Percentiles rank a stretch among this genome's conserved stretches.
Evolutionary conservation across 2,329 filamentous ascomycete species (phyloP).

Genomic region (Cladosporium sp.): DNA sequence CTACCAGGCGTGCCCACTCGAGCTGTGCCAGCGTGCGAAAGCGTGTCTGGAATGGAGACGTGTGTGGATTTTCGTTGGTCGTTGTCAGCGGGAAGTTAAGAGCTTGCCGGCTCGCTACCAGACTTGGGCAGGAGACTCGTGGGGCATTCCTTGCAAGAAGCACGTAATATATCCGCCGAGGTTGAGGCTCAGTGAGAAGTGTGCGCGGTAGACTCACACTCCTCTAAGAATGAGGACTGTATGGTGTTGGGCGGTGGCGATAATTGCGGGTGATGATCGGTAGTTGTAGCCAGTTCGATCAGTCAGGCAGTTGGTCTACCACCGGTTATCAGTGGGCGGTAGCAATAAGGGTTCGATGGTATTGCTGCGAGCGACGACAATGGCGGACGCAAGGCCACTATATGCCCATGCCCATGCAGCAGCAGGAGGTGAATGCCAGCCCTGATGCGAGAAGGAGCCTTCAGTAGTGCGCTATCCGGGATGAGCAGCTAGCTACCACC

Average conservation of each 20-base stretch:
- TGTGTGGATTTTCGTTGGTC: conserved; percentile 2
- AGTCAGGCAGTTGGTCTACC: too few relatives aligned
- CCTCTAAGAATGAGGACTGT: neutral
- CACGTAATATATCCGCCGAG: neutral
- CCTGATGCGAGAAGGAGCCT: neutral
- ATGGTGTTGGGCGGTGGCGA: too few relatives aligned
- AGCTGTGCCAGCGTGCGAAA: conserved; percentile 6
- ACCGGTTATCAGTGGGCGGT: too few relatives aligned
- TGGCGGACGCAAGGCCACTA: conserved; percentile 11
- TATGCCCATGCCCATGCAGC: conserved; percentile 7
- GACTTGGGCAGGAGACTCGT: conserved; percentile 5
- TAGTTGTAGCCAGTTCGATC: too few relatives aligned
- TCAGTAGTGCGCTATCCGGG: neutral
- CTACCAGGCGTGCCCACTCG: conserved; percentile 1
- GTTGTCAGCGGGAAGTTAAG: conserved; percentile 9
- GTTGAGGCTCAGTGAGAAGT: too few relatives aligned
- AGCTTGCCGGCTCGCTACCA: conserved; percentile 14
- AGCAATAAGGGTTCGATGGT: too few relatives aligned
- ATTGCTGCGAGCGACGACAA: neutral
- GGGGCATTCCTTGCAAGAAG: conserved; percentile 13
- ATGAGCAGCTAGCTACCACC: neutral
- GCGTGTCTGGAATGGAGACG: conserved; percentile 8
- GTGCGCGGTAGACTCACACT: too few relatives aligned
- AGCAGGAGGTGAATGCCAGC: neutral
- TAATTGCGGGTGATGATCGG: too few relatives aligned